Evolutionary conservation across 805 yeast species (phyloP).

Genomic region (Candida xiaguanensis): DNA sequence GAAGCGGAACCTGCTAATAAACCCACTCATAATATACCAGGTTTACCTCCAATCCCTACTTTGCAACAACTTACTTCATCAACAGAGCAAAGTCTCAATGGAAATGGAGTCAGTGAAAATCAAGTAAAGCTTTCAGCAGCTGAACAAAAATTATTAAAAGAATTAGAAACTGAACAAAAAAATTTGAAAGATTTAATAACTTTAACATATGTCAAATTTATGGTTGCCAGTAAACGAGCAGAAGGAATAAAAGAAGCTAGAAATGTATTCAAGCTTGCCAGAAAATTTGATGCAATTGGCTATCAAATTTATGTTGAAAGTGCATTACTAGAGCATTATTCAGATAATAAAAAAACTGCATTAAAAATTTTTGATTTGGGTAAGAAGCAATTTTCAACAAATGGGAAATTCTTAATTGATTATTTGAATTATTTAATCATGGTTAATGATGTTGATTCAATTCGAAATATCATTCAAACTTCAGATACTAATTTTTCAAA

Average conservation of each 20-base stretch:
- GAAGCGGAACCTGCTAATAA: background rate
- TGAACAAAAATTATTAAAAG: conserved; percentile 19
- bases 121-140: conserved; percentile 13
- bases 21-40: conserved; percentile 5
- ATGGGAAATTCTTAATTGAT: conserved; percentile 59
- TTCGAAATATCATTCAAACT: conserved; percentile 79
- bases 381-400: conserved; percentile 49
- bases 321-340: conserved; percentile 74
- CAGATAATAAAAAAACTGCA: conserved; percentile 66
- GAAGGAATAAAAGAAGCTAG: conserved; percentile 73
- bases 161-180: conserved; percentile 19
- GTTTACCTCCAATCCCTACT: conserved; percentile 4
- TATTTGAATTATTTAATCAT: conserved; percentile 72
- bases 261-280: conserved; percentile 61
- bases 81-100: conserved; percentile 11
- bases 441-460: conserved; percentile 66
- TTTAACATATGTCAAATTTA: conserved; percentile 60
- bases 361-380: conserved; percentile 77
- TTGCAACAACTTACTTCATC: conserved; percentile 1
- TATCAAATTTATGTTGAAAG: conserved; percentile 77
- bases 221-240: conserved; percentile 68
- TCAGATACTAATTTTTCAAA: conserved; percentile 54
- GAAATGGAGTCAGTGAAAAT: conserved; percentile 1
- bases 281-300: conserved; percentile 60
- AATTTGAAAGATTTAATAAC: conserved; percentile 45